Base-by-base conservation (phyloP, 2,329 filamentous ascomycete genomes). In the Fusarium penzigii region DNA sequence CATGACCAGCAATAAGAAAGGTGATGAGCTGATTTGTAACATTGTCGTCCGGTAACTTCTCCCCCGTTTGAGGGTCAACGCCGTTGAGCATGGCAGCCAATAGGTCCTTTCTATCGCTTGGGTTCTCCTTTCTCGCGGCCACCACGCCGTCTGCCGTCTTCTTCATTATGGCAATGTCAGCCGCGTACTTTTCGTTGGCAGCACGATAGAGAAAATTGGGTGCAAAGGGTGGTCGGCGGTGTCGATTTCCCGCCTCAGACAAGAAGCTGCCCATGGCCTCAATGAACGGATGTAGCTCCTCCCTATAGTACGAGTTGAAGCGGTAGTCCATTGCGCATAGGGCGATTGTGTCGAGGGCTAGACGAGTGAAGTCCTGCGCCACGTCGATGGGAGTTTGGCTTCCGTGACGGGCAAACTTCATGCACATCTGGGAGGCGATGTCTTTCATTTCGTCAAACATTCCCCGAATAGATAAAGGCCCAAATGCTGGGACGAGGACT, bases 391-490 rank as follows among this genome's bases (percentile, higher is more conserved):
- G 73, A 42, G 77, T 67, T 2, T 75, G 68, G 1, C 82, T 72
- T 1, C 88, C 88, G 58, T 83, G 77, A 34, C 87, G 78, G 16
- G 85, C 86, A 80, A 86, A 86, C 67, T 89, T 89, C 70, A 88
- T 76, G 10, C 80, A 78, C 45, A 90, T 70, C 64, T 90, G 86
- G 1, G 77, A 76, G 5, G 85, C 80, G 53, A 89, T 83, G 58
- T 89, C 87, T 56, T 85, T 77, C 84, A 87, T 87, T 62, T 86
- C 83, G 54, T 81, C 77, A 55, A 87, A 90, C 87, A 90, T 90
- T 50, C 71, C 74, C 36, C 82, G 78, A 61, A 91, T 89, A 2
- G 81, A 77, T 17, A 89, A 68, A 0, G 87, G 87, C 0, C 87
- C 87, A 65, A 90, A 89, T 3, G 85, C 86, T 0, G 87, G 86